Percentiles rank a stretch among this genome's conserved stretches.
These are phyloP conservation scores for Melampsora larici-populina DNA, from an alignment of 1,284 basidiomycete genomes.

Conservation along the genomic window DNA sequence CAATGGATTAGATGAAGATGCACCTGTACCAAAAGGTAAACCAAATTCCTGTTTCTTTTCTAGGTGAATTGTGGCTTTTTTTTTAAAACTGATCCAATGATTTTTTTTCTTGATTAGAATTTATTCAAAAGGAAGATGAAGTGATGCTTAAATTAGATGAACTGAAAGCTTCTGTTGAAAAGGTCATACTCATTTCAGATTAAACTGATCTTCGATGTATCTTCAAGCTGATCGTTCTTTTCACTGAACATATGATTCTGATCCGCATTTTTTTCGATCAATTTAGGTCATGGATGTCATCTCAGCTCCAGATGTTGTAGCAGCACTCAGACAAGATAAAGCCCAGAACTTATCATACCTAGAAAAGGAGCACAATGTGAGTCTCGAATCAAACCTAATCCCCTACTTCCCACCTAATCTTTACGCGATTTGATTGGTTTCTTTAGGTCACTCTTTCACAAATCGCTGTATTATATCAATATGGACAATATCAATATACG, in stretches of 20 bases:
- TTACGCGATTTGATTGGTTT: too few relatives aligned
- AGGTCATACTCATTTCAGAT: conserved; percentile 11
- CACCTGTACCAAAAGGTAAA: conserved; percentile 35
- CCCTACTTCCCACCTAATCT: neutral
- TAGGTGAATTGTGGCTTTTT: neutral
- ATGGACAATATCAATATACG: conserved; percentile 96
- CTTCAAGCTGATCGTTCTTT: neutral
- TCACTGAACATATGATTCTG: neutral
- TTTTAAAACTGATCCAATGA: neutral
- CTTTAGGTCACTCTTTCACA: conserved; percentile 81
- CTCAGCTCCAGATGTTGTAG: conserved; percentile 89
- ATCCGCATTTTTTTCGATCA: conserved; percentile 14
- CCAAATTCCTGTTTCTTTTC: neutral
- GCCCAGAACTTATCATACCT: conserved; percentile 91
- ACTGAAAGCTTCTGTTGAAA: conserved; percentile 36
- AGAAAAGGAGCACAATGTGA: conserved; percentile 84
- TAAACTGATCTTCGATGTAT: neutral
- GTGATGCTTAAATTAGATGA: conserved; percentile 40
- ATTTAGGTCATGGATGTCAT: too few relatives aligned
- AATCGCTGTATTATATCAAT: conserved; percentile 94
- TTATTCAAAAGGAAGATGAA: conserved; percentile 39
- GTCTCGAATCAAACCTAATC: conserved; percentile 49
- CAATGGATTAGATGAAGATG: conserved; percentile 43
- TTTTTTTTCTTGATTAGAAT: conserved; percentile 23
- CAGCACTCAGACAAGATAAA: conserved; percentile 75